Base-by-base conservation (phyloP, 108 stramenopile species). In the Pseudonitzschia pungens region DNA sequence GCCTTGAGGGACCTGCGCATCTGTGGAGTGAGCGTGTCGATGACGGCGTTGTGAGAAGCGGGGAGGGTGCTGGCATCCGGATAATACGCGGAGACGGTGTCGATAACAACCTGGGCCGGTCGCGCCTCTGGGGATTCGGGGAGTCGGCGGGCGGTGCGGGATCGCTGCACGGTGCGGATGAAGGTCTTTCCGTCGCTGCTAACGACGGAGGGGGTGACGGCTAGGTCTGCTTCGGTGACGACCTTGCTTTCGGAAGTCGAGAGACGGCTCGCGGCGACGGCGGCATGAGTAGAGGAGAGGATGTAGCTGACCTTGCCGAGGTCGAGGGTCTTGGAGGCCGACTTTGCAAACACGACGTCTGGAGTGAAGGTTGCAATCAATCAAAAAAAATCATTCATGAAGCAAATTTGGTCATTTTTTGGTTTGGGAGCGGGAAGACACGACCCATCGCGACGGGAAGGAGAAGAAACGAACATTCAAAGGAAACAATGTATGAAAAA, bases 41-140 rank as follows among this genome's bases (percentile, higher is more conserved):
- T 45, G 26, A 76, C 75, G 43, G 75, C 75, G 32, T 76, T 76
- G 75, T 76, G 75, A 1, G 75, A 76, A 21, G 75, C 75, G 12
- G 67, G 68, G 7, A 57, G 57, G 5, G 41, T 48, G 45, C 16
- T 48, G 18, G 45, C 16, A 7, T 29, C 74, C 0, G 58, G 29
- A 32, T 62, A 62, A 67, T 60, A 58, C 11, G 65, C 65, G 6
- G 75, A 60, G 16, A 67, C 75, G 4, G 65, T 66, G 24, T 62
- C 53, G 42, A 63, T 41, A 9, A 69, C 67, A 6, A 67, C 75
- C 50, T 73, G 72, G 1, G 72, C 72, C 41, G 72, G 72, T 44
- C 72, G 72, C 8, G 45, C 16, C 31, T 28, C 9, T 27, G 48
- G 14, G 62, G 62, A 26, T 28, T 32, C 28, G 28, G 60, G 27